A percentile compares a stretch with the other conserved stretches of the same genome.
Evolutionary conservation across 371 early-diverging fungal genomes (phyloP).

Genomic region (Actinomucor elegans): DNA sequence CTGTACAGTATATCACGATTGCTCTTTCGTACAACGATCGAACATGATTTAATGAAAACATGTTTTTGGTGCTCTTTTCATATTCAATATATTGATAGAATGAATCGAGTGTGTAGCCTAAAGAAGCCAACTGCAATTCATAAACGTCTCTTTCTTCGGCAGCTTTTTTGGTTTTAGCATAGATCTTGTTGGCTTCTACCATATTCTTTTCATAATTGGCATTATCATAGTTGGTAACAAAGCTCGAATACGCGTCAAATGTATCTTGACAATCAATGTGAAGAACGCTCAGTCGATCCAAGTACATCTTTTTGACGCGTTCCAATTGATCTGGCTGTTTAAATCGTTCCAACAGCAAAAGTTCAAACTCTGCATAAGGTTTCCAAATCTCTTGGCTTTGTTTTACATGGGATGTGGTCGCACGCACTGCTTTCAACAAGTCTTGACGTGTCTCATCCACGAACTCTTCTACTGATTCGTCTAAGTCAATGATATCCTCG

Average conservation of each 20-base stretch:
- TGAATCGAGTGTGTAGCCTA: constrained; percentile 33
- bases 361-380: constrained; percentile 53
- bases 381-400: constrained; percentile 65
- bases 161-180: constrained; percentile 45
- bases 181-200: constrained; percentile 52
- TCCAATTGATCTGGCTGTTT: constrained; percentile 10
- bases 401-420: constrained; percentile 50
- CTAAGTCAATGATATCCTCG: constrained; percentile 19
- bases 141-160: constrained; percentile 48
- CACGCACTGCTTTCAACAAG: constrained; percentile 36
- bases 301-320: constrained; percentile 10
- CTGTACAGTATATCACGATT: constrained; percentile 52
- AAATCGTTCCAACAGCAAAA: constrained; percentile 14
- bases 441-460: constrained; percentile 41
- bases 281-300: constrained; percentile 47
- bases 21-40: constrained; percentile 69
- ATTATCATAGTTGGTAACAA: constrained; percentile 57
- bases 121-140: constrained; percentile 53
- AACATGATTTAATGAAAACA: constrained; percentile 30
- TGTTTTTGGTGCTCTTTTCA: constrained; percentile 33
- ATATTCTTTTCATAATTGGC: constrained; percentile 60
- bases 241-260: constrained; percentile 65
- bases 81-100: constrained; percentile 55
- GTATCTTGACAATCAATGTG: constrained; percentile 63
- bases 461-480: constrained; percentile 16